Conservation (phyloP, 805 yeast species). For the Candida berthetii region DNA sequence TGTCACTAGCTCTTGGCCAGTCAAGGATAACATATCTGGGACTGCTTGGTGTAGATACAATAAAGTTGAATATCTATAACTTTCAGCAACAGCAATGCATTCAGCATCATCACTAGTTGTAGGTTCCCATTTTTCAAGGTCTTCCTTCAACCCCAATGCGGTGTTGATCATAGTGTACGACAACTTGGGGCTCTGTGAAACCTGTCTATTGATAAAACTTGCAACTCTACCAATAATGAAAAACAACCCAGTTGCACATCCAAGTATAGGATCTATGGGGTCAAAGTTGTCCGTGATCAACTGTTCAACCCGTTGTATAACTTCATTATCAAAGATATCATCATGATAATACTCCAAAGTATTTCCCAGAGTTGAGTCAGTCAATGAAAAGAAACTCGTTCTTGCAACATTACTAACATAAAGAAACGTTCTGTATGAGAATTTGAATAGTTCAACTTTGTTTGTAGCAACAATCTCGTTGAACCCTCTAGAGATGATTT, state of each 20-base stretch:
- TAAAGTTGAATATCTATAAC: conserved; percentile 54
- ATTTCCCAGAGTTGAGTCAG: conserved; percentile 20
- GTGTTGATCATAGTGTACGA: conserved; percentile 41
- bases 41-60: conserved; percentile 64
- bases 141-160: conserved; percentile 49
- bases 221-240: conserved; percentile 63
- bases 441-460: conserved; percentile 12
- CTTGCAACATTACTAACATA: conserved; percentile 64
- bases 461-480: conserved; percentile 10
- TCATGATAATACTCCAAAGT: neutral
- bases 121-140: conserved; percentile 54
- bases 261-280: conserved; percentile 55
- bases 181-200: conserved; percentile 34
- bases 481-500: conserved; percentile 25
- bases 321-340: conserved; percentile 10
- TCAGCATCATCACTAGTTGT: conserved; percentile 45
- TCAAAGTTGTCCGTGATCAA: conserved; percentile 6
- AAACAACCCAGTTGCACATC: conserved; percentile 60
- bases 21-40: conserved; percentile 54
- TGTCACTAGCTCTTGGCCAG: conserved; percentile 51
- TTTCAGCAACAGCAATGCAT: conserved; percentile 65
- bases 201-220: conserved; percentile 37
- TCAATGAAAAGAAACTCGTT: conserved; percentile 46
- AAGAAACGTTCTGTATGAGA: conserved; percentile 58
- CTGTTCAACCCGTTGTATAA: conserved; percentile 3